Percentiles rank a stretch among this genome's conserved stretches.
phyloP scores from a whole-genome alignment of 345 rosid species.

The rapeseed (Brassica napus) region DNA sequence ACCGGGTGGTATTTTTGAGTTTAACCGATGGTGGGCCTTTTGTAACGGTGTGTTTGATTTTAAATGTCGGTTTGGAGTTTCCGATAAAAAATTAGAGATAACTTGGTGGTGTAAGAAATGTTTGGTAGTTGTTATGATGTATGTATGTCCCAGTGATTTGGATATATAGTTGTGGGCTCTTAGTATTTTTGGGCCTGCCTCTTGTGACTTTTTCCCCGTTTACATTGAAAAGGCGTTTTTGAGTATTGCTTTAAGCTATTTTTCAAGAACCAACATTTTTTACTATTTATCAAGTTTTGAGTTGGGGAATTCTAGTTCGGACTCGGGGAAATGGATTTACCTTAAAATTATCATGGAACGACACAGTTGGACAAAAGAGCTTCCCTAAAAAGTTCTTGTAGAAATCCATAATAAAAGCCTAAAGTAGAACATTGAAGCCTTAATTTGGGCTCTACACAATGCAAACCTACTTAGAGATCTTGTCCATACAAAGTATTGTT shows the following conservation, averaged over 20 bases:
- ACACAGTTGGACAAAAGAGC: not conserved
- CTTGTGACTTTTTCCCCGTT: not conserved
- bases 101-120: slow-evolving; percentile 5
- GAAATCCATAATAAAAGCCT: not conserved
- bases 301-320: not conserved
- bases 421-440: not conserved
- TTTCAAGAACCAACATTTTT: not conserved
- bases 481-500: too few relatives aligned
- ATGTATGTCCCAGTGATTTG: slow-evolving; percentile 23
- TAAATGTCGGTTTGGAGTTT: slow-evolving; percentile 15
- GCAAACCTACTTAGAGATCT: too few relatives aligned
- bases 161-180: slow-evolving; percentile 37
- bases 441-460: not conserved
- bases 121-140: slow-evolving; percentile 17
- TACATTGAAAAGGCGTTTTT: not conserved
- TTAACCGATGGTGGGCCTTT: slow-evolving; percentile 3
- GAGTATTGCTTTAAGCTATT: not conserved
- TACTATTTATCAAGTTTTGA: not conserved
- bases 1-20: slow-evolving; percentile 11
- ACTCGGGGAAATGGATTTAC: too few relatives aligned
- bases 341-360: not conserved
- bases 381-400: not conserved
- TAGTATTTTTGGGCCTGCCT: slow-evolving; percentile 30
- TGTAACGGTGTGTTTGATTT: slow-evolving; percentile 22
- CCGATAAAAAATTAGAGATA: not conserved